Evolutionary conservation across 495 filamentous ascomycete genomes (phyloP).

Genomic region (Lasiosphaeria hispida): DNA sequence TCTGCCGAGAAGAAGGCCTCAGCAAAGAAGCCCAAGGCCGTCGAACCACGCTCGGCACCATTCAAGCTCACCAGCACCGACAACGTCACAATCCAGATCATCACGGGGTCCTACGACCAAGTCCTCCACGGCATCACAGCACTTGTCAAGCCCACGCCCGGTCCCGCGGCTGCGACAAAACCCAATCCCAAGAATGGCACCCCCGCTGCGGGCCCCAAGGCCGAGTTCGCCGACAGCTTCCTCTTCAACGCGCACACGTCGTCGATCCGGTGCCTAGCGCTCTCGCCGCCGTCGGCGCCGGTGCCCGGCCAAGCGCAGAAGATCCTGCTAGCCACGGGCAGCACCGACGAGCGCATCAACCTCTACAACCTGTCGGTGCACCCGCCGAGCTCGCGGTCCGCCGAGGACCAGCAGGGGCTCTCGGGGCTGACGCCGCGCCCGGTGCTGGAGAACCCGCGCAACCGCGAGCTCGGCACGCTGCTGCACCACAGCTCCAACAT

Average conservation of each 20-base stretch:
- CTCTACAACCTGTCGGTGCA: constrained; percentile 84
- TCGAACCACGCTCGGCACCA: constrained; percentile 3
- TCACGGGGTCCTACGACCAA: constrained; percentile 93
- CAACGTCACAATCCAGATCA: constrained; percentile 71
- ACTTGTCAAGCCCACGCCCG: constrained; percentile 48
- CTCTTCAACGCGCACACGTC: constrained; percentile 91
- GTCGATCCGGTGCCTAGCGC: constrained; percentile 82
- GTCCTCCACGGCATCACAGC: constrained; percentile 89
- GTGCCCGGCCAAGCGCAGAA: constrained; percentile 60
- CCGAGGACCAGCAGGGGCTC: constrained; percentile 45
- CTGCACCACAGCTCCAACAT: constrained; percentile 81
- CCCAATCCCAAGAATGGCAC: constrained; percentile 17
- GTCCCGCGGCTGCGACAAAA: background rate
- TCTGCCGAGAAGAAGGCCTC: constrained; percentile 17
- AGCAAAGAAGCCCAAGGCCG: constrained; percentile 39
- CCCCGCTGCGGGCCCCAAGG: constrained; percentile 20
- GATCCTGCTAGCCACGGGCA: constrained; percentile 82
- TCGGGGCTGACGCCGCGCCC: constrained; percentile 65
- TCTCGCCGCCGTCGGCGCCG: constrained; percentile 72
- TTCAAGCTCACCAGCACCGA: constrained; percentile 30
- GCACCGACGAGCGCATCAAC: constrained; percentile 91
- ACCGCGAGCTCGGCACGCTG: constrained; percentile 82
- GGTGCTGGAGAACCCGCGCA: constrained; percentile 76
- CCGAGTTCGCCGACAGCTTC: constrained; percentile 87
- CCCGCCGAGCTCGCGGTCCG: constrained; percentile 46